Conservation (phyloP, 2,329 filamentous ascomycete species). For the Chalaropsis ovoidea region DNA sequence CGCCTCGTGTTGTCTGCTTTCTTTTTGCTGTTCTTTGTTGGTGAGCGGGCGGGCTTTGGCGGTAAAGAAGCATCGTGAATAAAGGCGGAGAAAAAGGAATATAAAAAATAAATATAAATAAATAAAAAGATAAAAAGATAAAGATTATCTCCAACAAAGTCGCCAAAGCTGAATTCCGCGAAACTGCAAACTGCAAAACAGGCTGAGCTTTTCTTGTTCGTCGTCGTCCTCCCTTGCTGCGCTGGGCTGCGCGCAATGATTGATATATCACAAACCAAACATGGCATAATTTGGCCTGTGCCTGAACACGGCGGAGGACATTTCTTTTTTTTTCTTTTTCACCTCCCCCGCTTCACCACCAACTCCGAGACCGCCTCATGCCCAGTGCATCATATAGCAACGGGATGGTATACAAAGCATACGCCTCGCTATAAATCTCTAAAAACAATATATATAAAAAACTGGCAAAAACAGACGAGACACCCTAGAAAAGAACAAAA, state of each 20-base stretch:
- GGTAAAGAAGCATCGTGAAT: neutral
- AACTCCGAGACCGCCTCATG: neutral
- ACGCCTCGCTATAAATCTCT: too few species aligned
- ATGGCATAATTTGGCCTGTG: neutral
- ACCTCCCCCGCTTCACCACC: neutral
- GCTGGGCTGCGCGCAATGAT: neutral
- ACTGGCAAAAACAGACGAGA: too few species aligned
- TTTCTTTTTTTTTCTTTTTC: neutral
- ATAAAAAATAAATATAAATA: too few species aligned
- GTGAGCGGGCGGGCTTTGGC: neutral
- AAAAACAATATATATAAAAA: neutral
- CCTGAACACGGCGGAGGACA: neutral
- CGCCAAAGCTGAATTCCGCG: too few species aligned
- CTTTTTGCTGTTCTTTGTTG: neutral
- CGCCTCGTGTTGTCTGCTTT: neutral
- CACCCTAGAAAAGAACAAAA: too few species aligned
- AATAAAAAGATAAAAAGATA: too few species aligned
- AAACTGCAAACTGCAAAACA: too few species aligned
- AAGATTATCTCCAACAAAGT: too few species aligned
- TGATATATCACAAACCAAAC: neutral
- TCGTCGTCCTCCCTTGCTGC: neutral
- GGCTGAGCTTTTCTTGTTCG: neutral
- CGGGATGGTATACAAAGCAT: neutral
- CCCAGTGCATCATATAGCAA: neutral
- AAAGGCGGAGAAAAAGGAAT: too few species aligned